Percentiles rank a stretch among this genome's conserved stretches.
Conservation (phyloP, 75 land plant species). For the Azolla pinnata region DNA sequence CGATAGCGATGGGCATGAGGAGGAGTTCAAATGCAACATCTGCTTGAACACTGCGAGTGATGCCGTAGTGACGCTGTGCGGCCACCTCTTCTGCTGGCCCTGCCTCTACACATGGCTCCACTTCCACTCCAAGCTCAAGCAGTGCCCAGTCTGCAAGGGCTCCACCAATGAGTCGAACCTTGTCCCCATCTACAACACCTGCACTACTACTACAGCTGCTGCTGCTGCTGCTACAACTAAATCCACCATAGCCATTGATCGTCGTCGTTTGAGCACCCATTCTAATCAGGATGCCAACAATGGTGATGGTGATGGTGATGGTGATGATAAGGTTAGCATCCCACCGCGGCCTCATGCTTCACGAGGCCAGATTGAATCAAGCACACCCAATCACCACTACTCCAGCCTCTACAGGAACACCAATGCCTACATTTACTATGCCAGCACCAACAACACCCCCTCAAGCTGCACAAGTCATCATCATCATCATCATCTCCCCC, state of each 20-base stretch:
- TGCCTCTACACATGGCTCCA: slow-evolving; percentile 33
- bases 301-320: slow-evolving; percentile 3
- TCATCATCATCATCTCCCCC: not conserved
- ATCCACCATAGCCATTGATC: no score
- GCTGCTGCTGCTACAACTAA: no score
- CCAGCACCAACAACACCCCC: no score
- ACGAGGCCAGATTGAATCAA: slow-evolving; percentile 37
- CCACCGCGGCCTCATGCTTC: slow-evolving; percentile 59
- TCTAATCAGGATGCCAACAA: slow-evolving; percentile 7
- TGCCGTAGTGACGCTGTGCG: slow-evolving; percentile 29
- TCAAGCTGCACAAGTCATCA: no score
- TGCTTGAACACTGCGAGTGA: slow-evolving; percentile 25
- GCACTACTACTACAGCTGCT: not conserved
- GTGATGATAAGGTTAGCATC: slow-evolving; percentile 7
- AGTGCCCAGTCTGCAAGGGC: slow-evolving; percentile 41
- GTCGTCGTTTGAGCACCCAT: no score
- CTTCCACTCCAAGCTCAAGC: slow-evolving; percentile 24
- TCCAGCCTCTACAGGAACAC: not conserved
- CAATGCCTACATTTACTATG: no score
- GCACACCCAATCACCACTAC: not conserved
- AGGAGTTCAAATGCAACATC: slow-evolving; percentile 33
- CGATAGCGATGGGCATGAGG: no score
- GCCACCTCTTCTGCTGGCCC: slow-evolving; percentile 39
- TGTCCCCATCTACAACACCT: slow-evolving; percentile 32
- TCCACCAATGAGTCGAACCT: slow-evolving; percentile 18